These are phyloP conservation scores for Hirsutella thompsonii DNA, from an alignment of 2,329 filamentous ascomycete genomes.

Conservation along the genomic window DNA sequence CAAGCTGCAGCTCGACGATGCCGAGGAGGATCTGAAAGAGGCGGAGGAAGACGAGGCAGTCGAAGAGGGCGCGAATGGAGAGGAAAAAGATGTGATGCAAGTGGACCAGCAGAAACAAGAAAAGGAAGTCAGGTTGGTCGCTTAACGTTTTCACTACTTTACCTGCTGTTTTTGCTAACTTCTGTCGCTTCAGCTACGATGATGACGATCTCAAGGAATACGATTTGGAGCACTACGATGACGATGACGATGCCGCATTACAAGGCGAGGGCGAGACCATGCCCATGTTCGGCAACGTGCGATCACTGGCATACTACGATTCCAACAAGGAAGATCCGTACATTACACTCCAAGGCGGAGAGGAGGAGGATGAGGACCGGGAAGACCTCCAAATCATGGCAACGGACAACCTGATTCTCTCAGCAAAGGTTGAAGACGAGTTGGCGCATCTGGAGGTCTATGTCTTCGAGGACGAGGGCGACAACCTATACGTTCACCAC, in stretches of 20 bases:
- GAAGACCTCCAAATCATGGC: conserved; percentile 89
- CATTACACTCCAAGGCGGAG: conserved; percentile 68
- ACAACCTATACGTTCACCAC: conserved; percentile 98
- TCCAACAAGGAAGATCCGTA: conserved; percentile 94
- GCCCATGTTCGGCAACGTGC: conserved; percentile 92
- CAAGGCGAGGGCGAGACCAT: conserved; percentile 51
- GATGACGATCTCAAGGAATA: conserved; percentile 94
- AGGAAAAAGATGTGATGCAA: conserved; percentile 22
- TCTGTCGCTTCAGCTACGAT: conserved; percentile 31
- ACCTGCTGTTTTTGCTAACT: conserved; percentile 6
- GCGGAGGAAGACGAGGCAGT: conserved; percentile 36
- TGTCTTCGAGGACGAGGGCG: conserved; percentile 87
- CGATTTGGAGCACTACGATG: conserved; percentile 90
- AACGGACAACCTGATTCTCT: conserved; percentile 84
- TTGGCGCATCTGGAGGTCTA: conserved; percentile 94
- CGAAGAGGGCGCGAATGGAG: conserved; percentile 12
- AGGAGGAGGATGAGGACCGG: conserved; percentile 66
- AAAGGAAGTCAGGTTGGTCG: conserved; percentile 3
- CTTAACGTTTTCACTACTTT: neutral
- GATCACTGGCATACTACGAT: conserved; percentile 85
- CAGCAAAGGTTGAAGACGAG: conserved; percentile 92
- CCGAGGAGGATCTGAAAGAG: conserved; percentile 70
- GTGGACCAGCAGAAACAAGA: conserved; percentile 3
- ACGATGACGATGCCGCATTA: conserved; percentile 50
- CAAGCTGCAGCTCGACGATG: conserved; percentile 77